Conservation (phyloP, 192 early-diverging fungal species). For the Mortierella hygrophila region DNA sequence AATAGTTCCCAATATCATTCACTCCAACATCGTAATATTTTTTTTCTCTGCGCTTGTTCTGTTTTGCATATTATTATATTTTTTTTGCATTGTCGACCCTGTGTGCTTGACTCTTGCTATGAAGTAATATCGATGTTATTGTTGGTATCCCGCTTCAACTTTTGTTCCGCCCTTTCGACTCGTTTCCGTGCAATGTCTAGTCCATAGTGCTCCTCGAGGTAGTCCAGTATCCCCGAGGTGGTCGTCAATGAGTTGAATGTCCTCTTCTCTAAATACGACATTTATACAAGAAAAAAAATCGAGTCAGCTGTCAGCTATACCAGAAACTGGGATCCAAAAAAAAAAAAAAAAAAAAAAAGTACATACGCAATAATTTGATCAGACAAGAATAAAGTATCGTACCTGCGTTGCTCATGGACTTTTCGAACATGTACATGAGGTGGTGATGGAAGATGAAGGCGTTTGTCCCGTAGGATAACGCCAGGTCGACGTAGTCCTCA, state of each 20-base stretch:
- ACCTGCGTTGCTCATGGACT: conserved; percentile 77
- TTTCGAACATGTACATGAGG: conserved; percentile 95
- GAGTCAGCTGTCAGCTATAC: not conserved
- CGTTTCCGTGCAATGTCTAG: conserved; percentile 39
- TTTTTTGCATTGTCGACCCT: not conserved
- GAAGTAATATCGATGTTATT: not conserved
- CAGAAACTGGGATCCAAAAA: too few species aligned
- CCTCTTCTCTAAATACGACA: conserved; percentile 71
- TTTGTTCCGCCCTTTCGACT: not conserved
- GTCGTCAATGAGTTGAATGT: conserved; percentile 90
- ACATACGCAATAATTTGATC: not conserved
- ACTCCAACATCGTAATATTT: too few species aligned
- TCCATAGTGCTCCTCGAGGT: conserved; percentile 72
- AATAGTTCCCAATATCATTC: not conserved
- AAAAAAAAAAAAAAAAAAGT: too few species aligned
- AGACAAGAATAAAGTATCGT: conserved; percentile 5
- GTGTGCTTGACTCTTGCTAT: not conserved
- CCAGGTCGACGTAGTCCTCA: conserved; percentile 77
- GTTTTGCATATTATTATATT: not conserved
- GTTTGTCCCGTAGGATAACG: conserved; percentile 85
- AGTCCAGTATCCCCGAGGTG: conserved; percentile 84
- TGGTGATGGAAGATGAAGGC: conserved; percentile 94
- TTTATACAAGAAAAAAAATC: not conserved
- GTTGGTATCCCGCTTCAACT: not conserved
- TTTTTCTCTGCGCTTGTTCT: not conserved